phyloP scores from a whole-genome alignment of 345 rosid genomes.

The Acer yangbiense region DNA sequence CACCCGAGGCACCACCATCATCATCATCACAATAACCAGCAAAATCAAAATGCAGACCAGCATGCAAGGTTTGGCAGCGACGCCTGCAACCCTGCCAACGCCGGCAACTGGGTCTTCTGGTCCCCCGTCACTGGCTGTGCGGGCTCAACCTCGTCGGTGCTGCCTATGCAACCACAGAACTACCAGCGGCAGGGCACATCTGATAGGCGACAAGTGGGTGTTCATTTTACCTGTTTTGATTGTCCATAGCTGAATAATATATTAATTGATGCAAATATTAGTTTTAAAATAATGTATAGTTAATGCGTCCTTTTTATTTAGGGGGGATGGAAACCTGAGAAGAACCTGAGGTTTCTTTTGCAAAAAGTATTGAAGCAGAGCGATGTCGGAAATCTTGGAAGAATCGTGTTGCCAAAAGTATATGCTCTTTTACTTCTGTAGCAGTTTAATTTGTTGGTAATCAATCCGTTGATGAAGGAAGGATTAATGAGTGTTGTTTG shows the following conservation, averaged over 20 bases:
- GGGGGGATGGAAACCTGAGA: conserved; percentile 98
- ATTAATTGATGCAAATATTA: neutral
- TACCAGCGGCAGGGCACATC: conserved; percentile 49
- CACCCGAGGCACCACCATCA: conserved; percentile 40
- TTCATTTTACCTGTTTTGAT: neutral
- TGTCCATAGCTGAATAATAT: neutral
- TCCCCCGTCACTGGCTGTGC: conserved; percentile 30
- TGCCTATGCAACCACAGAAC: conserved; percentile 43
- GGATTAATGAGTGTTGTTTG: neutral
- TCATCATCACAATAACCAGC: conserved; percentile 32
- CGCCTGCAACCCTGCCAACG: conserved; percentile 27
- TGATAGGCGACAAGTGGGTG: conserved; percentile 73
- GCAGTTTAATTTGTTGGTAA: no score
- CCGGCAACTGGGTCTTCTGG: conserved; percentile 75
- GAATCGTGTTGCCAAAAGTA: conserved; percentile 95
- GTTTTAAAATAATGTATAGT: neutral
- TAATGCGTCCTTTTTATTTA: conserved; percentile 17
- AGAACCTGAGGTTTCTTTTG: conserved; percentile 88
- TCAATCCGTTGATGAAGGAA: no score
- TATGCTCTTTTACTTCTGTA: neutral
- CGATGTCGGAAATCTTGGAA: conserved; percentile 95
- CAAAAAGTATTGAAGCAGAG: conserved; percentile 99
- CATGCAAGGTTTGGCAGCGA: conserved; percentile 45
- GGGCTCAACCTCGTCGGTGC: conserved; percentile 24
- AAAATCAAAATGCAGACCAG: conserved; percentile 41